These are phyloP conservation scores for Beauveria pseudobassiana DNA, from an alignment of 2,329 filamentous ascomycete genomes.

Conservation along the genomic window DNA sequence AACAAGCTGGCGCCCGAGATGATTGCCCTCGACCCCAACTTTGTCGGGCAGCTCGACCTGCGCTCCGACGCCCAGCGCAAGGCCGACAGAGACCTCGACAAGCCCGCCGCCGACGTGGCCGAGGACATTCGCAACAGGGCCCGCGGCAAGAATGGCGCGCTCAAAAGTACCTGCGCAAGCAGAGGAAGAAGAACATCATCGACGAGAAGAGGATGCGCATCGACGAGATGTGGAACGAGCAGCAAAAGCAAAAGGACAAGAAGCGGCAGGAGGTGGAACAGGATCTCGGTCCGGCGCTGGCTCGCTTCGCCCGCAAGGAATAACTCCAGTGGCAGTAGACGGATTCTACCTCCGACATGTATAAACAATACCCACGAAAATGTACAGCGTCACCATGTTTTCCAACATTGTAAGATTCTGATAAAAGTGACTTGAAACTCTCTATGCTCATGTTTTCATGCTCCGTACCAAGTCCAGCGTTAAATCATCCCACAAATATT, in stretches of 20 bases:
- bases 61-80: constrained; percentile 69
- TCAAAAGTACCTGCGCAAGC: constrained; percentile 90
- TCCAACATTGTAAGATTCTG: neutral
- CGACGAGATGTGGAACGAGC: constrained; percentile 72
- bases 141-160: constrained; percentile 79
- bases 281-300: constrained; percentile 78
- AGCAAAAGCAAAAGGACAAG: constrained; percentile 58
- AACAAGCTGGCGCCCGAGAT: constrained; percentile 96
- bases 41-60: constrained; percentile 80
- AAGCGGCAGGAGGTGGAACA: constrained; percentile 56
- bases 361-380: constrained; percentile 16
- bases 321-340: constrained; percentile 21
- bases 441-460: neutral
- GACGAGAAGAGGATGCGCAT: constrained; percentile 88
- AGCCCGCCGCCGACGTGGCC: constrained; percentile 49
- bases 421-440: neutral
- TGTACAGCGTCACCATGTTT: constrained; percentile 4
- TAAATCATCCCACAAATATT: neutral
- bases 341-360: neutral
- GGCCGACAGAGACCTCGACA: constrained; percentile 73
- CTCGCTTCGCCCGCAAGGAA: constrained; percentile 72
- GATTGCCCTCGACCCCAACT: constrained; percentile 91
- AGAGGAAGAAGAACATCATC: constrained; percentile 85
- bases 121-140: constrained; percentile 68
- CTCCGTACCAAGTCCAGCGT: neutral